phyloP scores from a whole-genome alignment of 1,284 basidiomycete genomes.

The Apiotrichum domesticum region DNA sequence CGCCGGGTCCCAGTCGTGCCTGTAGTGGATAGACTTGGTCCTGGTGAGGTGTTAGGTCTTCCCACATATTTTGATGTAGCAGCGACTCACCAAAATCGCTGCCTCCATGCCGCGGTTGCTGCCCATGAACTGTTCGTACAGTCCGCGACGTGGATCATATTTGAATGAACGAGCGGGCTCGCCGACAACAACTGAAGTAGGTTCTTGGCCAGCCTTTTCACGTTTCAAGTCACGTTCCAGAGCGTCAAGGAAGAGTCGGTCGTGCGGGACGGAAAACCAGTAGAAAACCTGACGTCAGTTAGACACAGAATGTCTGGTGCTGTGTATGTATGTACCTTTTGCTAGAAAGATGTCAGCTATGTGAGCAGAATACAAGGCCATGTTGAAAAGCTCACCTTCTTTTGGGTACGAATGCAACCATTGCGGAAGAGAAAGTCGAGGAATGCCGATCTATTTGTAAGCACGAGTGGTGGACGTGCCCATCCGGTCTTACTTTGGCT shows the following conservation, averaged over 20 bases:
- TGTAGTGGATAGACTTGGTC: constrained; percentile 23
- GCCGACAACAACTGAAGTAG: constrained; percentile 67
- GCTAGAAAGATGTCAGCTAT: constrained; percentile 16
- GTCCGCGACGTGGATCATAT: constrained; percentile 74
- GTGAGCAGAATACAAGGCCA: too few relatives aligned
- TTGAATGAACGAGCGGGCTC: constrained; percentile 63
- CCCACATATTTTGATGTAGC: too few relatives aligned
- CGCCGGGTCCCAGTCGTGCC: constrained; percentile 11
- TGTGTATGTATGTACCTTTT: constrained; percentile 16
- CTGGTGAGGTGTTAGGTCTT: constrained; percentile 3
- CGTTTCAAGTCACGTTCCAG: constrained; percentile 87
- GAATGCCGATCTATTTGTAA: constrained; percentile 50
- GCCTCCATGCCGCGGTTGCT: constrained; percentile 38
- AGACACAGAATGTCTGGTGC: not conserved
- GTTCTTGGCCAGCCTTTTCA: constrained; percentile 77
- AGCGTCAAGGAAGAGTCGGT: constrained; percentile 89
- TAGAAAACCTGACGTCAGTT: constrained; percentile 55
- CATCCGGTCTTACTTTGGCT: constrained; percentile 63
- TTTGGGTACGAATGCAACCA: constrained; percentile 89
- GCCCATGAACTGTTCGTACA: constrained; percentile 74
- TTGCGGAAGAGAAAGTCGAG: constrained; percentile 88
- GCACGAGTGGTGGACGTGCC: not conserved
- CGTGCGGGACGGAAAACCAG: constrained; percentile 86
- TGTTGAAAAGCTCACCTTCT: constrained; percentile 59
- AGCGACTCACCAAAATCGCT: constrained; percentile 20